phyloP scores from a whole-genome alignment of 2,329 filamentous ascomycete genomes.

The Fusarium sp. region DNA sequence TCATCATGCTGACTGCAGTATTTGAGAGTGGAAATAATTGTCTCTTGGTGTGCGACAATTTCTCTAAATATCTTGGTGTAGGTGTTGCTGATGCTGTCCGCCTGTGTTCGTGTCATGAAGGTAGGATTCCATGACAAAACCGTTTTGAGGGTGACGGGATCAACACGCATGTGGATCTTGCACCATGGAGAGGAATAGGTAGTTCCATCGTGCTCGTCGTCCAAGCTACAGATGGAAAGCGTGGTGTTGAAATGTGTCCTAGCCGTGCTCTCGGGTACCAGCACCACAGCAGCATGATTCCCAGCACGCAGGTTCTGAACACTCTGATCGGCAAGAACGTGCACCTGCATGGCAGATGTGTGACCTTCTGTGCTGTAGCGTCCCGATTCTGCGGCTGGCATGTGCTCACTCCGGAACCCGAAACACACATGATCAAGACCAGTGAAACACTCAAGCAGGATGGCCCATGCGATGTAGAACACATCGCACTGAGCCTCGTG shows the following conservation, averaged over 20 bases:
- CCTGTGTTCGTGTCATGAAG: conserved; percentile 58
- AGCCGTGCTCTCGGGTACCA: conserved; percentile 6
- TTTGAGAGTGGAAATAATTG: conserved; percentile 59
- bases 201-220: conserved; percentile 45
- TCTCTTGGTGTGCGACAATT: conserved; percentile 56
- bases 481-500: conserved; percentile 12
- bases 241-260: conserved; percentile 61
- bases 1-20: conserved; percentile 65
- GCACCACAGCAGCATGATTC: background rate
- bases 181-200: conserved; percentile 19
- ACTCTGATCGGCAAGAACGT: conserved; percentile 16
- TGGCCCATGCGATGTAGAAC: conserved; percentile 31
- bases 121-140: conserved; percentile 54
- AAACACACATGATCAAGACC: conserved; percentile 42
- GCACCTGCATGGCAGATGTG: background rate
- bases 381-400: background rate
- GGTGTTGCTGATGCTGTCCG: conserved; percentile 61
- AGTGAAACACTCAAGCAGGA: conserved; percentile 42
- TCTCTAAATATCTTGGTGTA: conserved; percentile 64
- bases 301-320: conserved; percentile 3
- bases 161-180: conserved; percentile 38
- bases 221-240: conserved; percentile 48
- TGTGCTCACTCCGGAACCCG: conserved; percentile 30
- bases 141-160: conserved; percentile 33
- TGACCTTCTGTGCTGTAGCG: background rate